Evolutionary conservation across 768 basidiomycete species (phyloP).

Genomic region (Tubosaeta sp.): DNA sequence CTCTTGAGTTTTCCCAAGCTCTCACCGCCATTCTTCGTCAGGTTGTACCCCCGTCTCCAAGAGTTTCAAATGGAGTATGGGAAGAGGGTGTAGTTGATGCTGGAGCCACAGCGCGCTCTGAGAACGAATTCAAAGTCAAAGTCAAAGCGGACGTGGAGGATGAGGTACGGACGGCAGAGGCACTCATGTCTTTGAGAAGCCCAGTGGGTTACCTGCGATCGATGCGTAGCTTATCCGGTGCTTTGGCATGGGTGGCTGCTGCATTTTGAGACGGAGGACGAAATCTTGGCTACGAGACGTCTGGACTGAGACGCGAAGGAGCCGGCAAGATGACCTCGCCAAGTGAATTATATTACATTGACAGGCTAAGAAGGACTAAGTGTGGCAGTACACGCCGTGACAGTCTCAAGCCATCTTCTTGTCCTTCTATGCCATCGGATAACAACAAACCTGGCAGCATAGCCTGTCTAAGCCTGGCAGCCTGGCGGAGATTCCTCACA

Average conservation of each 20-base stretch:
- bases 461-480: too few species aligned
- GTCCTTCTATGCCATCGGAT: too few species aligned
- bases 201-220: conserved; percentile 11
- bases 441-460: too few species aligned
- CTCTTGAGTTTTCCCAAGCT: conserved; percentile 15
- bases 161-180: not conserved
- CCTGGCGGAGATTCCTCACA: too few species aligned
- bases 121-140: not conserved
- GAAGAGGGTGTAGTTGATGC: conserved; percentile 14
- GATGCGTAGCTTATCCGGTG: conserved; percentile 13
- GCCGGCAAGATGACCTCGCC: conserved; percentile 27
- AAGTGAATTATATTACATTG: too few species aligned
- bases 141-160: not conserved
- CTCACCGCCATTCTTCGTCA: not conserved
- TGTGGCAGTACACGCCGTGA: too few species aligned
- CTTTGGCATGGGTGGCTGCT: conserved; percentile 27
- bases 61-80: not conserved
- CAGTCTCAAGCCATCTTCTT: too few species aligned
- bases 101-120: conserved; percentile 11
- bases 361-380: too few species aligned
- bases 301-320: not conserved
- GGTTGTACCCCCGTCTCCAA: not conserved
- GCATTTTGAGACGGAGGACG: conserved; percentile 23
- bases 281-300: not conserved
- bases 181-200: conserved; percentile 12